A percentile compares a stretch with the other conserved stretches of the same genome.
Evolutionary conservation across 2,329 filamentous ascomycete genomes (phyloP).

Genomic region (Fusarium sp.): DNA sequence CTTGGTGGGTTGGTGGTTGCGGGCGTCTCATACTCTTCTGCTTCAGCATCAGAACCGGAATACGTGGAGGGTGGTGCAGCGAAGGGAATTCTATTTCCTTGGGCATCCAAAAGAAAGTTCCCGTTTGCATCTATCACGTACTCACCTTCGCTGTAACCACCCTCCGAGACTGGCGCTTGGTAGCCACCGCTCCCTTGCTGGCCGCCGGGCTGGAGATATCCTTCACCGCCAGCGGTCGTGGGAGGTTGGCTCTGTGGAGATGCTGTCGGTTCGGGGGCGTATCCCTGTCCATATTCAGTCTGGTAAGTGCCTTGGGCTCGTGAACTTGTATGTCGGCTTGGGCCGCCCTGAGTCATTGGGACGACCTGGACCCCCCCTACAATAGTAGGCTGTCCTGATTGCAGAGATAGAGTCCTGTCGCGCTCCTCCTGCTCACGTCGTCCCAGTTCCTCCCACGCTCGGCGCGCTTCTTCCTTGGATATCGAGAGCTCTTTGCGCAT

Average conservation of each 20-base stretch:
- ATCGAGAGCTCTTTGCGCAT: slow-evolving; percentile 95
- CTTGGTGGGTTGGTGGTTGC: slow-evolving; percentile 60
- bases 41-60: slow-evolving; percentile 65
- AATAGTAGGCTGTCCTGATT: slow-evolving; percentile 88
- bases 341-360: slow-evolving; percentile 84
- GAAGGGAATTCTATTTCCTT: slow-evolving; percentile 72
- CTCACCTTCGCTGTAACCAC: slow-evolving; percentile 79
- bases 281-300: slow-evolving; percentile 49
- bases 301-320: slow-evolving; percentile 55
- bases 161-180: slow-evolving; percentile 65
- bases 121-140: slow-evolving; percentile 76
- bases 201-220: slow-evolving; percentile 41
- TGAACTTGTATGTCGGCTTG: slow-evolving; percentile 67
- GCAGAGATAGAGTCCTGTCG: slow-evolving; percentile 86
- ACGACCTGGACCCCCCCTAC: slow-evolving; percentile 96
- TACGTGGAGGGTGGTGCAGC: slow-evolving; percentile 62
- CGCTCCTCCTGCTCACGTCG: slow-evolving; percentile 93
- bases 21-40: slow-evolving; percentile 73
- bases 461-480: slow-evolving; percentile 93
- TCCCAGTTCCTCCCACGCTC: slow-evolving; percentile 97
- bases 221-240: slow-evolving; percentile 51
- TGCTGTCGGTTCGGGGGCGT: slow-evolving; percentile 58
- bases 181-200: slow-evolving; percentile 43
- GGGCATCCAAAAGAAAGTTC: slow-evolving; percentile 73
- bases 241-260: slow-evolving; percentile 59